Conservation (phyloP, 2,329 filamentous ascomycete species). For the Aureobasidium sp. region DNA sequence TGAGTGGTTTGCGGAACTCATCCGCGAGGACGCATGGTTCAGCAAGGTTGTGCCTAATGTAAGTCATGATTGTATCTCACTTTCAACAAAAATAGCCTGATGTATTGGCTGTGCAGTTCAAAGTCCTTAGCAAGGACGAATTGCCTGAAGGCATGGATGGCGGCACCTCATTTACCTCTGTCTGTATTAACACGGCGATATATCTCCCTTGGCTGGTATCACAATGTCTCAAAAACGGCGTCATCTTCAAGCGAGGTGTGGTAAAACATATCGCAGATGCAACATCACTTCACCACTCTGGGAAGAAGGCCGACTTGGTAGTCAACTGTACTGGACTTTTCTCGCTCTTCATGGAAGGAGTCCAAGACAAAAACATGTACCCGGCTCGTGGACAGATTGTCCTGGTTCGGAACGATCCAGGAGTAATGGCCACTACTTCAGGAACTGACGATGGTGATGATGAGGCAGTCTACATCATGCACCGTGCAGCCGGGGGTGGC, state of each 20-base stretch:
- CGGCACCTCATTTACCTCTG: slow-evolving; percentile 69
- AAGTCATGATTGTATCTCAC: slow-evolving; percentile 20
- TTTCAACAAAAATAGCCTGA: not conserved
- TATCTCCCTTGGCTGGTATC: slow-evolving; percentile 83
- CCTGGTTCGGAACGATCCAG: slow-evolving; percentile 70
- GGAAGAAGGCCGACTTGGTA: slow-evolving; percentile 56
- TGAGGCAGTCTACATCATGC: slow-evolving; percentile 77
- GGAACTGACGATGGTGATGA: slow-evolving; percentile 66
- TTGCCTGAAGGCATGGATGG: slow-evolving; percentile 61
- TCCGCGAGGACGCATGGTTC: slow-evolving; percentile 65
- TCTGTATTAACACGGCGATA: slow-evolving; percentile 85
- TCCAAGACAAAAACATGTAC: slow-evolving; percentile 64
- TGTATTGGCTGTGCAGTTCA: slow-evolving; percentile 24
- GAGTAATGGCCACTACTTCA: slow-evolving; percentile 61
- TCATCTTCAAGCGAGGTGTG: slow-evolving; percentile 43
- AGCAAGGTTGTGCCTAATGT: slow-evolving; percentile 62
- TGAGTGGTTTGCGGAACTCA: slow-evolving; percentile 58
- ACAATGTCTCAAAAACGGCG: slow-evolving; percentile 68
- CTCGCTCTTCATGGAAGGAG: slow-evolving; percentile 69
- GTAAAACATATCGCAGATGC: slow-evolving; percentile 67
- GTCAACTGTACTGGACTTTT: slow-evolving; percentile 82
- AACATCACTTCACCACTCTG: slow-evolving; percentile 50
- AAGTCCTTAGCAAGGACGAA: slow-evolving; percentile 24
- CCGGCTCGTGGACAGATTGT: slow-evolving; percentile 80
- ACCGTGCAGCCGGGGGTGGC: slow-evolving; percentile 69